phyloP scores from a whole-genome alignment of 2,329 filamentous ascomycete species.

The Simplicillium sp. region DNA sequence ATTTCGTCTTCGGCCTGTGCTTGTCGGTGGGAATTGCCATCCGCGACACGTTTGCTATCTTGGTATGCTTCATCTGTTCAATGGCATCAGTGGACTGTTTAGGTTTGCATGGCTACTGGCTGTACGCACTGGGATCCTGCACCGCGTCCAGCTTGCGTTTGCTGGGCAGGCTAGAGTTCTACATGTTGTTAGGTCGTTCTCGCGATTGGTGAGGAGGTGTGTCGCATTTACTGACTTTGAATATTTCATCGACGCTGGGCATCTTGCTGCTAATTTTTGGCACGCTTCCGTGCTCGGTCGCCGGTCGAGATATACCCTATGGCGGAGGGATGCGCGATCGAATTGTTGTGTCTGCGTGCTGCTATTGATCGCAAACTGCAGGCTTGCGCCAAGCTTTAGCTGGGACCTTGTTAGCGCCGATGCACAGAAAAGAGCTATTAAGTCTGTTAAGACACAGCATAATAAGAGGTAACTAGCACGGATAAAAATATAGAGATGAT shows the following conservation, averaged over 20 bases:
- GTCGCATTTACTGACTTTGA: constrained; percentile 31
- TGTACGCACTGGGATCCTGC: constrained; percentile 49
- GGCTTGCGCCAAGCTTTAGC: too few relatives aligned
- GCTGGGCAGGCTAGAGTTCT: constrained; percentile 36
- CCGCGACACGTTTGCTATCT: constrained; percentile 41
- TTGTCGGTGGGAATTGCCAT: constrained; percentile 32
- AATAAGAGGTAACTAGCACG: too few relatives aligned
- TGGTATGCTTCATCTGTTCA: constrained; percentile 53
- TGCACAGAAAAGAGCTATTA: too few relatives aligned
- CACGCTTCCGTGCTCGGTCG: not conserved
- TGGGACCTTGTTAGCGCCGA: too few relatives aligned
- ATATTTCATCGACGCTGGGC: constrained; percentile 50
- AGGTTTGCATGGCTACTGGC: not conserved
- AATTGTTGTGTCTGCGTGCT: too few relatives aligned
- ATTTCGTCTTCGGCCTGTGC: constrained; percentile 35
- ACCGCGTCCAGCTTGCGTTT: constrained; percentile 57
- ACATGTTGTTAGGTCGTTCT: constrained; percentile 11
- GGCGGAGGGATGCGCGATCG: not conserved
- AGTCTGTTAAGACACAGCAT: too few relatives aligned
- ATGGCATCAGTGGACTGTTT: not conserved
- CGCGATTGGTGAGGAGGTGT: not conserved
- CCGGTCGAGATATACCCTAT: not conserved
- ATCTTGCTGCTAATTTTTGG: constrained; percentile 19
- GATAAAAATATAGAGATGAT: too few relatives aligned
- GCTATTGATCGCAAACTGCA: too few relatives aligned